Evolutionary conservation across 2,329 filamentous ascomycete species (phyloP), one percentile per base, ranked within the genome.

Genomic region (Ophiosphaerella korrae): DNA sequence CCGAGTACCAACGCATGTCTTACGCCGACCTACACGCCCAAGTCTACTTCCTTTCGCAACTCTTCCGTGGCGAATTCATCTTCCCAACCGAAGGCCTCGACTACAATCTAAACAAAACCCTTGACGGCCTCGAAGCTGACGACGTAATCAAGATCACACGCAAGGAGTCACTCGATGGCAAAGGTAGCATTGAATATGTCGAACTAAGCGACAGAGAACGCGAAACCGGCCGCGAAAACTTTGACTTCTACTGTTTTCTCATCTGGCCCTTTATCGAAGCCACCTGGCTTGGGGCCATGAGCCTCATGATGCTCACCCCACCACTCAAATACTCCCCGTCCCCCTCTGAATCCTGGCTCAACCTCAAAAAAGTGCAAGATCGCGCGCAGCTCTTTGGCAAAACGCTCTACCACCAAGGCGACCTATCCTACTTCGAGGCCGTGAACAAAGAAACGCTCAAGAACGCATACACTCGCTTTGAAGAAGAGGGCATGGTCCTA

Each of bases 191-290:
- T n/a, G 77, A 78, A 1, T 84, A 78, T 48, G 78, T 97, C 33
- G 90, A 91, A 4, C 79, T 99, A 7, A 88, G 89, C 14, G 84
- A 89, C 5, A 77, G 82, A 3, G 94, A 99, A 73, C 83, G 92
- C 14, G 80, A 82, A 26, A 86, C 83, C 6, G 94, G 94, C 1
- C 81, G 93, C 33, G 94, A 99, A 74, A 97, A 97, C 66, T 99
- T 89, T 66, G 94, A 99, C 70, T 99, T 99, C 74, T 97, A 97
- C 76, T 97, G 93, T 76, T 99, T 97, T 80, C 77, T 99, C 16
- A 91, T 99, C 57, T 99, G 94, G 94, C 94, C 94, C 0, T 99
- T 99, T 63, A 92, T 97, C 60, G 94, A 99, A 74, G 89, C 92
- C 0, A 88, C 84, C 45, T 99, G 94, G 94, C 82, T 99, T 1